phyloP scores from a whole-genome alignment of 2,329 filamentous ascomycete genomes.

The Sordariomycetes sp. region DNA sequence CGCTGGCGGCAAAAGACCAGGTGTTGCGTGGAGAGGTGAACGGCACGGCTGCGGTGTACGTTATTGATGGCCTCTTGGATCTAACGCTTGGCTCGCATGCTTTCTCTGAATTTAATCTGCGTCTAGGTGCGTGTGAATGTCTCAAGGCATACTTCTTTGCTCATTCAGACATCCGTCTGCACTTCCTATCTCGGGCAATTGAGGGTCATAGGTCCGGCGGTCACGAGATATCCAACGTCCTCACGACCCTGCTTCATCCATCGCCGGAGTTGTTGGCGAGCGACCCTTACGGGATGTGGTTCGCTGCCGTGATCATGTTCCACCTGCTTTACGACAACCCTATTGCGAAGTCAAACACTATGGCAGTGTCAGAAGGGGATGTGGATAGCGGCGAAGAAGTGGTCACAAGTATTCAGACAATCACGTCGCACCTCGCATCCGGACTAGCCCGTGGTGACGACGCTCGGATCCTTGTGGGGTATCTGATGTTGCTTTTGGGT shows the following conservation, averaged over 20 bases:
- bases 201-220: conserved; percentile 67
- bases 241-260: conserved; percentile 67
- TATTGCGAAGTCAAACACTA: conserved; percentile 65
- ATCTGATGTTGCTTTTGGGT: conserved; percentile 75
- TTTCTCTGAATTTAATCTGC: conserved; percentile 59
- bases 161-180: conserved; percentile 66
- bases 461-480: conserved; percentile 66
- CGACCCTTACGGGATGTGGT: conserved; percentile 84
- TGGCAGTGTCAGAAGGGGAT: conserved; percentile 79
- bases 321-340: conserved; percentile 73
- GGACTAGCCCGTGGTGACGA: conserved; percentile 67
- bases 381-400: conserved; percentile 85
- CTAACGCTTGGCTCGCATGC: conserved; percentile 59
- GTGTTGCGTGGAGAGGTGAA: conserved; percentile 23
- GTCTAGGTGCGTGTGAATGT: conserved; percentile 77
- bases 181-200: conserved; percentile 81
- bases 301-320: conserved; percentile 75
- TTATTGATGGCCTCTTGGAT: conserved; percentile 87
- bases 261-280: conserved; percentile 41
- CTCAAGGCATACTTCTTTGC: conserved; percentile 85
- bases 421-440: conserved; percentile 74
- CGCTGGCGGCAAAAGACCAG: conserved; percentile 21
- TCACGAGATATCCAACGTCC: conserved; percentile 76
- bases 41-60: conserved; percentile 56
- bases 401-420: conserved; percentile 80